Conservation (phyloP, 441 rosid species). For the Manihot esculenta region DNA sequence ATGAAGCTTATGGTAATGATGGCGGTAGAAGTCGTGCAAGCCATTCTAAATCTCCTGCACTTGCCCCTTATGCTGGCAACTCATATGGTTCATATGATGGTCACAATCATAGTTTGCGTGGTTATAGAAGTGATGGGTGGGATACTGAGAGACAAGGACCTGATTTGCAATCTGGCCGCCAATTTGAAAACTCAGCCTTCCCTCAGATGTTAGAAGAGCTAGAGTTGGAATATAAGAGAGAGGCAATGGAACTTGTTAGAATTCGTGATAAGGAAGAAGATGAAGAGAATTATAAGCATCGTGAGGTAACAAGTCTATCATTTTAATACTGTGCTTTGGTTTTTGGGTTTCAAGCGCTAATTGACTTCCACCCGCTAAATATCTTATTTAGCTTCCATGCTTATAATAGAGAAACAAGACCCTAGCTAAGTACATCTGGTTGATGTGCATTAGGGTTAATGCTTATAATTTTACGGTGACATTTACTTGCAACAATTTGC, state of each 20-base stretch:
- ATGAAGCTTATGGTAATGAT: slow-evolving; percentile 97
- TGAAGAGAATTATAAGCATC: slow-evolving; percentile 89
- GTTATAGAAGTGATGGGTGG: slow-evolving; percentile 72
- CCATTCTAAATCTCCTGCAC: slow-evolving; percentile 87
- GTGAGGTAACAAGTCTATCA: slow-evolving; percentile 67
- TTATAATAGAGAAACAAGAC: not conserved
- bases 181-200: slow-evolving; percentile 60
- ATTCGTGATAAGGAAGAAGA: slow-evolving; percentile 88
- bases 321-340: not conserved
- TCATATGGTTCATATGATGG: slow-evolving; percentile 66
- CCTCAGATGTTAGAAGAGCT: slow-evolving; percentile 75
- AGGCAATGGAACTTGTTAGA: slow-evolving; percentile 68
- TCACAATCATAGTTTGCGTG: slow-evolving; percentile 58
- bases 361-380: not conserved
- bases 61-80: slow-evolving; percentile 64
- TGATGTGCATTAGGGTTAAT: not conserved
- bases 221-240: slow-evolving; percentile 77
- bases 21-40: slow-evolving; percentile 86
- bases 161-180: slow-evolving; percentile 57
- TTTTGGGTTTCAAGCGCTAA: not conserved
- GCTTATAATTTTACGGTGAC: not conserved
- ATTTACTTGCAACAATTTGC: not conserved
- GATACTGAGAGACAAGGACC: slow-evolving; percentile 64
- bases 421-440: not conserved
- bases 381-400: not conserved